Conservation (phyloP, 768 basidiomycete genomes). For the Russula sp. region DNA sequence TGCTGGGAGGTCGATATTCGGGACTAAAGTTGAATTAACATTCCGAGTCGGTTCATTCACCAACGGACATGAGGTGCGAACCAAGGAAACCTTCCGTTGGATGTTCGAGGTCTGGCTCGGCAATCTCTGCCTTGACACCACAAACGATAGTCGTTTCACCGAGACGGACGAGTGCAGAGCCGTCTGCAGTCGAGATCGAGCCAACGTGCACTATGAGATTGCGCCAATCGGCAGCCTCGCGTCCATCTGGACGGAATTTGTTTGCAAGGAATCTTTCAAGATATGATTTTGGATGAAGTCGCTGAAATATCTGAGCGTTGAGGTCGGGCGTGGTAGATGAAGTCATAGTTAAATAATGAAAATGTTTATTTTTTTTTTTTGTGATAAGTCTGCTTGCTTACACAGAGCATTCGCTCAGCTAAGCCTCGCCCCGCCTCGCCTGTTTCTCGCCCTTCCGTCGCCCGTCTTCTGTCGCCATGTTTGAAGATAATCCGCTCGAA, state of each 20-base stretch:
- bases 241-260: slow-evolving; percentile 76
- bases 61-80: slow-evolving; percentile 31
- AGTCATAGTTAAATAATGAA: neutral
- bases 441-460: neutral
- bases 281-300: slow-evolving; percentile 84
- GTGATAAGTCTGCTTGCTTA: too few species aligned
- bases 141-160: slow-evolving; percentile 95
- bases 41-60: neutral
- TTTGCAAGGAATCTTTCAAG: slow-evolving; percentile 81
- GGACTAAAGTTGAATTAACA: slow-evolving; percentile 46
- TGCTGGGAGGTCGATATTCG: slow-evolving; percentile 91
- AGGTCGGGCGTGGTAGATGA: slow-evolving; percentile 6
- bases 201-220: slow-evolving; percentile 75
- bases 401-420: neutral
- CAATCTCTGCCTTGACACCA: slow-evolving; percentile 93
- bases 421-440: neutral
- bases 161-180: slow-evolving; percentile 84
- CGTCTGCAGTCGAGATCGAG: slow-evolving; percentile 90
- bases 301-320: slow-evolving; percentile 58
- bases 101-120: slow-evolving; percentile 77
- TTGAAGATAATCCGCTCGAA: slow-evolving; percentile 21
- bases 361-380: neutral
- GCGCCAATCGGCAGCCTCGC: slow-evolving; percentile 63
- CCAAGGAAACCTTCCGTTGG: slow-evolving; percentile 80
- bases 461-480: slow-evolving; percentile 1